Percentiles rank a stretch among this genome's conserved stretches.
Evolutionary conservation across 345 rosid genomes (phyloP).

Genomic region (Heritiera littoralis): DNA sequence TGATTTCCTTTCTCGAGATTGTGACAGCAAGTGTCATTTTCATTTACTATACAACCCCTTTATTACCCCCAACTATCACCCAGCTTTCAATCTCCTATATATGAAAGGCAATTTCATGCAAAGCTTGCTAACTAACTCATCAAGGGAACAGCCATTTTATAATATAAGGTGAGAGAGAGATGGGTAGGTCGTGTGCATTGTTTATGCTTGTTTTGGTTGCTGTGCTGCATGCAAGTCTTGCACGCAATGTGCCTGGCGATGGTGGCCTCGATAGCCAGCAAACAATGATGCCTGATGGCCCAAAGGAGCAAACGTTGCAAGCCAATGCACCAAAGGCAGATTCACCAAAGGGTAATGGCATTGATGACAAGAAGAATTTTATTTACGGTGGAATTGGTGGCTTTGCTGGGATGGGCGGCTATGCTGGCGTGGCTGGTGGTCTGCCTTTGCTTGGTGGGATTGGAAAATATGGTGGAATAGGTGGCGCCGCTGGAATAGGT

Average conservation of each 20-base stretch:
- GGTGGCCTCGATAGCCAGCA: not conserved
- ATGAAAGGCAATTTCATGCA: constrained; percentile 33
- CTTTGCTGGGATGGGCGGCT: constrained; percentile 72
- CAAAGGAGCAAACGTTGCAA: constrained; percentile 29
- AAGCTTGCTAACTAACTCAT: not conserved
- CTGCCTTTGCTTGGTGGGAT: constrained; percentile 53
- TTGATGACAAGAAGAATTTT: constrained; percentile 62
- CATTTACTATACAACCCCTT: constrained; percentile 30
- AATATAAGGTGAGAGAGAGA: not conserved
- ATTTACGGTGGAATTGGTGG: constrained; percentile 71
- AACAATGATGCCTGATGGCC: not conserved
- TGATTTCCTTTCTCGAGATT: constrained; percentile 44
- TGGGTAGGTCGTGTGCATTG: constrained; percentile 23
- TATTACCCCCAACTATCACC: constrained; percentile 52
- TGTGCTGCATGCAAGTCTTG: constrained; percentile 39
- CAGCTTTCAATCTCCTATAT: constrained; percentile 40
- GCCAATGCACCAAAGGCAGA: constrained; percentile 44
- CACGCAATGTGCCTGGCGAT: constrained; percentile 40
- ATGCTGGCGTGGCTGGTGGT: constrained; percentile 59
- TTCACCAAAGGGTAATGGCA: constrained; percentile 35
- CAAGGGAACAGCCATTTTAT: not conserved
- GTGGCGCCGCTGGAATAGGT: constrained; percentile 60
- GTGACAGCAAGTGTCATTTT: constrained; percentile 18
- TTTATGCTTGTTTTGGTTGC: constrained; percentile 27
- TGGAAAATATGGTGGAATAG: constrained; percentile 53